Percentiles rank a stretch among this genome's conserved stretches.
phyloP scores from a whole-genome alignment of 2,329 filamentous ascomycete genomes.

The Verticillium longisporum region DNA sequence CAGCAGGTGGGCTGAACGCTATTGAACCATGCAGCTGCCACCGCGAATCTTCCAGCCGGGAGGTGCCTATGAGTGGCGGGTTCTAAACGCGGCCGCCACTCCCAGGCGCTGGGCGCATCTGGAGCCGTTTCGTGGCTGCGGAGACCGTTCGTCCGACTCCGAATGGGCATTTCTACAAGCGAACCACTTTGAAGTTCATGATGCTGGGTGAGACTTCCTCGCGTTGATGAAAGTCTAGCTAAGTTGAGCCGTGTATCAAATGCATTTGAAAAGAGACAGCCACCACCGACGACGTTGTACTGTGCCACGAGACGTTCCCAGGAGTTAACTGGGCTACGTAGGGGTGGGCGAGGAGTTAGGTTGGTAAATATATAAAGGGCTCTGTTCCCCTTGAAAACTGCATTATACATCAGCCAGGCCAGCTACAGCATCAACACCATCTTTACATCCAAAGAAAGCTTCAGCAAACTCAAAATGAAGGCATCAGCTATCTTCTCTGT shows the following conservation, averaged over 20 bases:
- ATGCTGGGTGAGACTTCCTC: not conserved
- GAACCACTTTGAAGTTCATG: not conserved
- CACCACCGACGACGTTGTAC: no score
- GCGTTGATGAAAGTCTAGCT: not conserved
- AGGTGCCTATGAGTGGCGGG: not conserved
- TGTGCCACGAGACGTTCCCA: no score
- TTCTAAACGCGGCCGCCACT: not conserved
- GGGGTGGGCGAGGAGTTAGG: no score
- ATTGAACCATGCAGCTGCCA: not conserved
- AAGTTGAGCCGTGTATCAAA: not conserved
- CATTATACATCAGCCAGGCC: no score
- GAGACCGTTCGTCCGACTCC: not conserved
- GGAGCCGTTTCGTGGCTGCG: not conserved
- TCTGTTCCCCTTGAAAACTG: no score
- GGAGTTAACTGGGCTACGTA: no score
- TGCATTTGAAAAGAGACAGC: not conserved
- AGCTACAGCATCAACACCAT: not conserved
- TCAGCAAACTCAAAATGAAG: not conserved
- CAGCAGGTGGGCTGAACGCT: not conserved
- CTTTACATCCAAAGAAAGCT: not conserved
- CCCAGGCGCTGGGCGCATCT: not conserved
- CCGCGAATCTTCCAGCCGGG: not conserved
- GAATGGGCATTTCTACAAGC: not conserved
- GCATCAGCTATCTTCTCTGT: not conserved
- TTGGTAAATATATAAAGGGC: no score